Evolutionary conservation across 1,284 basidiomycete genomes (phyloP).

Genomic region (Ceratorhiza oryzae-sativae): DNA sequence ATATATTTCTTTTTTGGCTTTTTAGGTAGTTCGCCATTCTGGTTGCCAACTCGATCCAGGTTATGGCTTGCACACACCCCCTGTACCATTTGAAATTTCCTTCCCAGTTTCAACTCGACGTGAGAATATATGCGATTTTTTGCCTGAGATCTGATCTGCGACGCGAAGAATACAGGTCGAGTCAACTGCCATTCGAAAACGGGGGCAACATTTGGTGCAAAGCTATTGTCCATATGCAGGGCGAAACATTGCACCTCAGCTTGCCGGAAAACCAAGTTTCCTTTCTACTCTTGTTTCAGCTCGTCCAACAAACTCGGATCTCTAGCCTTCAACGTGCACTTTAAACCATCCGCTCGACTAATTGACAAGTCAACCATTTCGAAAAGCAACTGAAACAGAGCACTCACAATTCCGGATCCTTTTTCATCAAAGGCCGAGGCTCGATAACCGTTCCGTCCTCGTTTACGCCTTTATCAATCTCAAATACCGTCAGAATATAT

Average conservation of each 20-base stretch:
- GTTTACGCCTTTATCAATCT: slow-evolving; percentile 11
- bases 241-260: too few species aligned
- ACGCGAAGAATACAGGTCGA: too few species aligned
- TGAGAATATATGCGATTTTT: too few species aligned
- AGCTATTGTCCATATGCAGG: too few species aligned
- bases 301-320: slow-evolving; percentile 1
- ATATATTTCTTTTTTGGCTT: slow-evolving; percentile 3
- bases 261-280: too few species aligned
- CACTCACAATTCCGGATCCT: not conserved
- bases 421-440: slow-evolving; percentile 3
- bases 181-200: too few species aligned
- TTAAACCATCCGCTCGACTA: not conserved
- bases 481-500: slow-evolving; percentile 23
- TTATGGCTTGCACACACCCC: not conserved
- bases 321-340: not conserved
- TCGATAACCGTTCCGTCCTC: slow-evolving; percentile 20
- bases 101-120: not conserved
- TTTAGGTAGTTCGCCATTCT: not conserved
- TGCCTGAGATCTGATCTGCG: too few species aligned
- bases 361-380: not conserved
- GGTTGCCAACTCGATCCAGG: not conserved
- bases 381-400: not conserved
- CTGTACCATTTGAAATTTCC: not conserved
- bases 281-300: not conserved
- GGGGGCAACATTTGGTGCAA: too few species aligned